phyloP scores from a whole-genome alignment of 208 protist genomes.

The Herpetomonas tarakana region DNA sequence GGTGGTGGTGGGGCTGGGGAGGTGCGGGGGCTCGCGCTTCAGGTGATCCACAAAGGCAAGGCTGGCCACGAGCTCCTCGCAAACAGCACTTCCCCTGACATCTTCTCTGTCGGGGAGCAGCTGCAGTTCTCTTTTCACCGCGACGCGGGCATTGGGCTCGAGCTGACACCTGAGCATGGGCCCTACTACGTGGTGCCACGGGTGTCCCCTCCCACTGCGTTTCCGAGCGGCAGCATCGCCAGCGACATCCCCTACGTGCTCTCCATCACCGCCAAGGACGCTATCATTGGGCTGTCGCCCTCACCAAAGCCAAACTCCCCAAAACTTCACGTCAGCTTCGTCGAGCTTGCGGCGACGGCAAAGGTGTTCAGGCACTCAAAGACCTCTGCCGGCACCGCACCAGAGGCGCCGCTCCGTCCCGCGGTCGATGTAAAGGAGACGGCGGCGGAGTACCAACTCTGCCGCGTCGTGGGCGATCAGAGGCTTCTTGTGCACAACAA shows the following conservation, averaged over 20 bases:
- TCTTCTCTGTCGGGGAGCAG: constrained; percentile 15
- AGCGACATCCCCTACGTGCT: constrained; percentile 6
- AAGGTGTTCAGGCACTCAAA: too few relatives aligned
- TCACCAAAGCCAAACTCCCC: too few relatives aligned
- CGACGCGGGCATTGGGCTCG: constrained; percentile 25
- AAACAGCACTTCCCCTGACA: constrained; percentile 13
- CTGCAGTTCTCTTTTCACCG: constrained; percentile 34
- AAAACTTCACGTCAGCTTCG: too few relatives aligned
- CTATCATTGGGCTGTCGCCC: constrained; percentile 3
- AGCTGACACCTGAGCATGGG: constrained; percentile 29
- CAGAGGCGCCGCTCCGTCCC: neutral
- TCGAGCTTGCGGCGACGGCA: too few relatives aligned
- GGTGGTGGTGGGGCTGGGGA: too few relatives aligned
- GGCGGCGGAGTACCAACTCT: constrained; percentile 8
- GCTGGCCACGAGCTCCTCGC: constrained; percentile 1
- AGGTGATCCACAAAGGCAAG: constrained; percentile 1
- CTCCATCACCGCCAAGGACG: neutral
- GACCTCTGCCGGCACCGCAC: too few relatives aligned
- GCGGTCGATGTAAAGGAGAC: constrained; percentile 1
- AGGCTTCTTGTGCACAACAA: too few relatives aligned
- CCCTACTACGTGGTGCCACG: constrained; percentile 47
- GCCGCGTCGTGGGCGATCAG: too few relatives aligned
- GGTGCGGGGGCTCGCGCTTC: too few relatives aligned
- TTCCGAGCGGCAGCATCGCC: constrained; percentile 1
- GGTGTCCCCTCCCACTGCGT: too few relatives aligned